Evolutionary conservation across 148 eudicot genomes (phyloP), one percentile per base, ranked within the genome.

Genomic region (Silene latifolia): DNA sequence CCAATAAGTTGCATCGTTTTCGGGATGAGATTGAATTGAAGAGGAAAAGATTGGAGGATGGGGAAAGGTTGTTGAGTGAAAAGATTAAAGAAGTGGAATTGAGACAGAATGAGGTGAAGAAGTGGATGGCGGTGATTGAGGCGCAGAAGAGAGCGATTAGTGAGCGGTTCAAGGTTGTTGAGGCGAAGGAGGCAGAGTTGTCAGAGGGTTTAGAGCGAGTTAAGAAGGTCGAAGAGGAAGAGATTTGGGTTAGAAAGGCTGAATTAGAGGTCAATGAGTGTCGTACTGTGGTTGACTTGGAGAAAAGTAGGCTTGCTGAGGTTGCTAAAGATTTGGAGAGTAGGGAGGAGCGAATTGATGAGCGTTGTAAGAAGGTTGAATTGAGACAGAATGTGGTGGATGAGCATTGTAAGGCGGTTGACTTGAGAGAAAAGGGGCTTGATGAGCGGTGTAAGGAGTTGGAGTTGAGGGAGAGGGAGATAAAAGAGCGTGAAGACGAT

Each of bases 1-100:
- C 15, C 7, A 63, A 7, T 53, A 54, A 23, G 14, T 39, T 72
- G 18, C 54, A 57, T 23, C 24, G 19, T n/a, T n/a, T 44, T 8
- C 20, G 25, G 13, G n/a, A 77, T 4, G 80, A 72, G 67, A 32
- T 66, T 78, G 76, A 78, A 8, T 64, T 78, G 67, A 56, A 47
- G 72, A 18, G 18, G 66, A 54, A 23, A 47, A 17, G 7, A 4
- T 17, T 66, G 18, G 76, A 64, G 20, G 12, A 11, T 1, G 80
- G 39, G 58, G 58, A 64, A 72, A 42, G 59, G 2, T 17, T 17
- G 18, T 27, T 71, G 53, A 51, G 69, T 27, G 74, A 71, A 24
- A 61, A 67, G 47, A 17, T 29, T 12, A 7, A 21, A 10, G 3
- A 15, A 4, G 53, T 77, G 10, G 74, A 63, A 42, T 17, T 62